These are phyloP conservation scores for Discostella pseudostelligera DNA, from an alignment of 108 stramenopile genomes.

Conservation along the genomic window DNA sequence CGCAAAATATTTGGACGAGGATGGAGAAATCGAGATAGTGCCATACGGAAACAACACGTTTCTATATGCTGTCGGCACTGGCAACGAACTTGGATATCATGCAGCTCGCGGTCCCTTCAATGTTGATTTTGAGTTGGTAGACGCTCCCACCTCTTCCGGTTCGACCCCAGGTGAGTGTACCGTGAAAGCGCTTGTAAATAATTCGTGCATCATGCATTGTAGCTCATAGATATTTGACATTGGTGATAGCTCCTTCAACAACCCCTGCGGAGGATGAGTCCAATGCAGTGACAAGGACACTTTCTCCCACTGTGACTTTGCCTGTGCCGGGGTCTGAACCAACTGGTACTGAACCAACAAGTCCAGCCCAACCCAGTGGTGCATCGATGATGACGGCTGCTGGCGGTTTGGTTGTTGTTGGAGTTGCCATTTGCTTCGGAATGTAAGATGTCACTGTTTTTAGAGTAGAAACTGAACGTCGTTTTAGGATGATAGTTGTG, in stretches of 20 bases:
- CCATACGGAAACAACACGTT: constrained; percentile 37
- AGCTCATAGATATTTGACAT: too few relatives aligned
- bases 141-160: neutral
- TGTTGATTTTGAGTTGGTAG: constrained; percentile 25
- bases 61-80: constrained; percentile 36
- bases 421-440: too few relatives aligned
- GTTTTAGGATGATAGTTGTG: too few relatives aligned
- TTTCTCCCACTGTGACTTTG: too few relatives aligned
- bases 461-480: too few relatives aligned
- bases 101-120: constrained; percentile 1
- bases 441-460: too few relatives aligned
- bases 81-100: constrained; percentile 20
- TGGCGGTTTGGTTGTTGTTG: too few relatives aligned
- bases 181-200: too few relatives aligned
- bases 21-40: constrained; percentile 45
- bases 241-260: too few relatives aligned
- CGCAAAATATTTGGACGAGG: constrained; percentile 53
- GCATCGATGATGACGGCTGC: neutral
- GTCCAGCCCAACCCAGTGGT: neutral
- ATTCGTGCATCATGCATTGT: too few relatives aligned
- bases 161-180: neutral
- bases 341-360: neutral
- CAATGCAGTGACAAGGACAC: too few relatives aligned
- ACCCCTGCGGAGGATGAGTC: too few relatives aligned
- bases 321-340: neutral